Conservation (phyloP, 1,284 basidiomycete genomes). For the Coniophora puteana region DNA sequence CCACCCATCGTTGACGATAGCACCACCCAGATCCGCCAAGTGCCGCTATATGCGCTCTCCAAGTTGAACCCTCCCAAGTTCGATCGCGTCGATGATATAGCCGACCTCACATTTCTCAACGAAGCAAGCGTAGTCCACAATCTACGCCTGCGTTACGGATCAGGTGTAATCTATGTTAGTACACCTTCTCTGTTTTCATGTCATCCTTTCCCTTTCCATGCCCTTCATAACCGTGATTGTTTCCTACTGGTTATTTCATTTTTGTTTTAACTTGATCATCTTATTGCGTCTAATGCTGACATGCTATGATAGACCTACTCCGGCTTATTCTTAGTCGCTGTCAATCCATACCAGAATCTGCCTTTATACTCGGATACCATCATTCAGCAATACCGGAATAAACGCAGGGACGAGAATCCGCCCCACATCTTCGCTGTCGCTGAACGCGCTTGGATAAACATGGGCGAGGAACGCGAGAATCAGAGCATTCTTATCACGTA, state of each 20-base stretch:
- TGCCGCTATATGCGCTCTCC: slow-evolving; percentile 77
- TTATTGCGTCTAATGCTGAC: slow-evolving; percentile 13
- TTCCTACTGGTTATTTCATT: slow-evolving; percentile 1
- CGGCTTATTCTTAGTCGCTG: slow-evolving; percentile 94
- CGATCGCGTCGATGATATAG: slow-evolving; percentile 97
- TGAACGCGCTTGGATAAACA: slow-evolving; percentile 97
- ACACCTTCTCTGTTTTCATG: slow-evolving; percentile 3
- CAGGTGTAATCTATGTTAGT: slow-evolving; percentile 93
- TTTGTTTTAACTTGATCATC: not conserved
- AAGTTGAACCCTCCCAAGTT: slow-evolving; percentile 99
- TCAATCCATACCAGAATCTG: slow-evolving; percentile 94
- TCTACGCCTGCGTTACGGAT: slow-evolving; percentile 86
- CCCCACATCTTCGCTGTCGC: slow-evolving; percentile 98
- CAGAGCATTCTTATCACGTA: slow-evolving; percentile 98
- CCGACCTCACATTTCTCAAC: slow-evolving; percentile 96
- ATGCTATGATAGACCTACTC: slow-evolving; percentile 77
- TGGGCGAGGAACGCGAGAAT: slow-evolving; percentile 96
- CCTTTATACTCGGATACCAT: slow-evolving; percentile 94
- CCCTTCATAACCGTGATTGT: slow-evolving; percentile 4
- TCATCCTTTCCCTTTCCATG: slow-evolving; percentile 1
- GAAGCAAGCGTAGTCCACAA: slow-evolving; percentile 99
- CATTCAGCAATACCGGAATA: slow-evolving; percentile 89
- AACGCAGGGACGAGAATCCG: slow-evolving; percentile 91
- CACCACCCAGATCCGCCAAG: slow-evolving; percentile 57
- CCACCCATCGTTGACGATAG: slow-evolving; percentile 11